Conservation (phyloP, 139 green algal species). For the Pseudopediastrum boryanum region DNA sequence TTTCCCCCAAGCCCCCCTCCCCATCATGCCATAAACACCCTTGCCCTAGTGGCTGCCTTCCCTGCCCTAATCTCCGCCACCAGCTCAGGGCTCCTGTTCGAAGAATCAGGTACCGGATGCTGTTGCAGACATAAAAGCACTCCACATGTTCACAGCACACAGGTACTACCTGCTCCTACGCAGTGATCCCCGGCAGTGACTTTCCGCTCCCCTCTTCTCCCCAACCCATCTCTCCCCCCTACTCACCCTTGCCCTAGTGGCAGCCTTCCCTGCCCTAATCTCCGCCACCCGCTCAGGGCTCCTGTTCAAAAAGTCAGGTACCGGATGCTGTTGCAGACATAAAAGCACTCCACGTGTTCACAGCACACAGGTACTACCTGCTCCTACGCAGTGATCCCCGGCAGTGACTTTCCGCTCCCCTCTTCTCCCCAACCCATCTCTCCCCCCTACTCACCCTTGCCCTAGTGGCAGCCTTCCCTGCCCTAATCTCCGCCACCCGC, state of each 20-base stretch:
- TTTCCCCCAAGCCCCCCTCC: no score
- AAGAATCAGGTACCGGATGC: no score
- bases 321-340: not conserved
- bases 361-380: no score
- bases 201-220: not conserved
- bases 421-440: not conserved
- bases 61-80: conserved; percentile 28
- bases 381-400: not conserved
- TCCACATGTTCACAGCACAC: not conserved
- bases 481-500: conserved; percentile 27
- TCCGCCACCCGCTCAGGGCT: conserved; percentile 31
- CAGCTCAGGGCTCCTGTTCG: no score
- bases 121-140: no score
- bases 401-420: not conserved
- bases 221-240: not conserved
- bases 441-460: not conserved
- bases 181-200: no score
- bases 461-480: conserved; percentile 12
- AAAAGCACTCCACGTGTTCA: not conserved
- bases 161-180: not conserved
- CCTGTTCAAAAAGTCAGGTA: not conserved
- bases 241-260: not conserved
- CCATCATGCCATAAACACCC: not conserved
- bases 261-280: conserved; percentile 26
- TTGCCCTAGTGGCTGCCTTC: conserved; percentile 6